These are phyloP conservation scores for Neonectria ditissima DNA, from an alignment of 2,329 filamentous ascomycete genomes.

Conservation along the genomic window DNA sequence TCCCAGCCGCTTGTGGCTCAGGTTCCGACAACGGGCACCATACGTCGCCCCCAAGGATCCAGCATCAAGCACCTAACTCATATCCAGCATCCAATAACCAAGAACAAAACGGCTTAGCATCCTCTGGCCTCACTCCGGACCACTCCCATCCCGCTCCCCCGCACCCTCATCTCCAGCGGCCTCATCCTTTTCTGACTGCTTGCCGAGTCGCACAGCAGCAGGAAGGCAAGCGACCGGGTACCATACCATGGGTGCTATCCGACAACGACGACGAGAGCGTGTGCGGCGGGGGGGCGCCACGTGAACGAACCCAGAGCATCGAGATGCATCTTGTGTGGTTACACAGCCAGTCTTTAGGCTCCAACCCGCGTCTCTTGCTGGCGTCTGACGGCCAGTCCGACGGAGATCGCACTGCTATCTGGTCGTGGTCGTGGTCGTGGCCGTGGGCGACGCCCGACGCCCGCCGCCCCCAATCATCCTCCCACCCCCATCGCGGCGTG, in stretches of 20 bases:
- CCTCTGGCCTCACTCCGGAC: slow-evolving; percentile 2
- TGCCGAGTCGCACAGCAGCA: slow-evolving; percentile 12
- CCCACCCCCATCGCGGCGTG: not conserved
- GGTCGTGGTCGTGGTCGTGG: too few species aligned
- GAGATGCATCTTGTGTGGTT: slow-evolving; percentile 31
- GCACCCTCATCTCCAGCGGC: slow-evolving; percentile 1
- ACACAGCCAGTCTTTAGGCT: slow-evolving; percentile 24
- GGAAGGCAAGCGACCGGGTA: slow-evolving; percentile 2
- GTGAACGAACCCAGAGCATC: slow-evolving; percentile 31
- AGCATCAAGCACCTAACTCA: slow-evolving; percentile 7
- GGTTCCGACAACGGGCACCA: slow-evolving; percentile 3
- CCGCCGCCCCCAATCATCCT: slow-evolving; percentile 1
- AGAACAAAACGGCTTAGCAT: slow-evolving; percentile 9
- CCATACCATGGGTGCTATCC: not conserved
- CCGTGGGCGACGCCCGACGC: slow-evolving; percentile 12
- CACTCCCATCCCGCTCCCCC: slow-evolving; percentile 1
- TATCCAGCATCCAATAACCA: not conserved
- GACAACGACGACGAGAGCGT: slow-evolving; percentile 5
- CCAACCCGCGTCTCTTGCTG: slow-evolving; percentile 21
- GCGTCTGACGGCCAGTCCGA: slow-evolving; percentile 18
- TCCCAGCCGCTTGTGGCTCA: slow-evolving; percentile 8
- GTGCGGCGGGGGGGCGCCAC: slow-evolving; percentile 19
- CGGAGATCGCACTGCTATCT: slow-evolving; percentile 16
- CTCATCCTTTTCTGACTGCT: slow-evolving; percentile 5
- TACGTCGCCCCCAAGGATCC: not conserved